Evolutionary conservation across 129 eudicot species (phyloP), one percentile per base, ranked within the genome.

Genomic region (Pittosporum tobira): DNA sequence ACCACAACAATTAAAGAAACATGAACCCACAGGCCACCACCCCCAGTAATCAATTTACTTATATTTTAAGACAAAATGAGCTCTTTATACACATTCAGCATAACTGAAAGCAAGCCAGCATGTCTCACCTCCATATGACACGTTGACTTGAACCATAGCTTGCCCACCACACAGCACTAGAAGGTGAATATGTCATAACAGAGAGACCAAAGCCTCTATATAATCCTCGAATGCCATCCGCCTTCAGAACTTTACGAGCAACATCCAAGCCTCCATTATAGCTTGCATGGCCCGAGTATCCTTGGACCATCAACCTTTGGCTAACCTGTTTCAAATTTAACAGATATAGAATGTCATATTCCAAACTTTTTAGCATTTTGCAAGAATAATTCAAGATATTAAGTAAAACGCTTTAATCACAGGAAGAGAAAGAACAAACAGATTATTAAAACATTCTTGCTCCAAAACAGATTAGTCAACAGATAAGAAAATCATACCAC

Each of bases 91-190:
- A 34, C 47, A 40, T 59, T 14, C 11, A 54, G 44, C 12, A 62
- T 29, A 24, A 50, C 22, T 26, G 21, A 31, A 63, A 22, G 57
- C 18, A 55, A 36, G 20, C 0, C 16, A 57, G 49, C 23, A 63
- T 4, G 53, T 46, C 57, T 65, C 71, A 93, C 96, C 84, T 93
- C 99, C 99, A 93, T 61, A 93, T 76, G 69, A 87, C 63, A 10
- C 96, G 94, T 73, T 93, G 99, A 61, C 99, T 93, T 48, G 99
- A 88, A 58, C 99, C 99, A 65, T 93, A 93, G 58, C 94, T 87
- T 51, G 99, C 99, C 99, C 99, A 93, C 99, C 99, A 93, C 28
- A 87, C 99, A 44, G 99, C 99, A 75, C 99, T 93, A 14, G 99
- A 87, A 42, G 99, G 99, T 29, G 91, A 72, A 73, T 87, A 93